Base-by-base conservation (phyloP, 345 rosid species). In the Hibiscus tridactylites region DNA sequence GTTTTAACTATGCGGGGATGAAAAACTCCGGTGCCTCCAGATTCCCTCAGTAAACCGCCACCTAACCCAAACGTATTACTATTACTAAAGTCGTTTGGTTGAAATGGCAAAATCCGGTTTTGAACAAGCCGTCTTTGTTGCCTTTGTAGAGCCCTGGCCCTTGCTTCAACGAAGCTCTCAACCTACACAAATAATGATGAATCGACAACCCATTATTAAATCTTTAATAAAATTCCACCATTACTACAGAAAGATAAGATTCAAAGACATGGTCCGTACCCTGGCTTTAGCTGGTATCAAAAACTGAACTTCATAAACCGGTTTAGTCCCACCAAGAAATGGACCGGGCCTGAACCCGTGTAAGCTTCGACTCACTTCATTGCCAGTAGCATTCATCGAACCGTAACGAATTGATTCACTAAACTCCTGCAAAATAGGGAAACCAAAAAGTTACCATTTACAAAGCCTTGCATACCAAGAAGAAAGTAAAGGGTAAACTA, bases 1-100 rank as follows among this genome's bases (percentile, higher is more conserved):
- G 17, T 35, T 31, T 72, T 74, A 10, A 58, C 71, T 44, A 79
- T 44, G 53, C 85, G 83, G 29, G 89, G 87, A 74, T 83, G 87
- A 59, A 86, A 86, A 75, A 86, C 89, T 16, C 89, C 85, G 4
- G 89, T 86, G 7, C 89, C 89, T 11, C 84, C 80, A 8, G 79
- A 80, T 53, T 78, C 84, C 72, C 80, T 83, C 74, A 19, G 56
- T 15, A 65, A 53, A 66, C 79, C 82, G 13, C 73, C 78, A 21
- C 68, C 46, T 16, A 49, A 13, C 26, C 66, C 74, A 24, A 52
- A 28, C 71, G 67, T 72, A 46, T 17, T 54, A 7, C 3, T 21
- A 12, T 10, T 1, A 24, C 7, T 44, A 12, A 21, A 44, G 49
- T 60, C 72, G 31, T 9, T 70, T 13, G 65, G 71, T 50, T 50